Evolutionary conservation across 2,329 filamentous ascomycete species (phyloP), one percentile per base, ranked within the genome.

Genomic region (Ophiostoma fasciatum): DNA sequence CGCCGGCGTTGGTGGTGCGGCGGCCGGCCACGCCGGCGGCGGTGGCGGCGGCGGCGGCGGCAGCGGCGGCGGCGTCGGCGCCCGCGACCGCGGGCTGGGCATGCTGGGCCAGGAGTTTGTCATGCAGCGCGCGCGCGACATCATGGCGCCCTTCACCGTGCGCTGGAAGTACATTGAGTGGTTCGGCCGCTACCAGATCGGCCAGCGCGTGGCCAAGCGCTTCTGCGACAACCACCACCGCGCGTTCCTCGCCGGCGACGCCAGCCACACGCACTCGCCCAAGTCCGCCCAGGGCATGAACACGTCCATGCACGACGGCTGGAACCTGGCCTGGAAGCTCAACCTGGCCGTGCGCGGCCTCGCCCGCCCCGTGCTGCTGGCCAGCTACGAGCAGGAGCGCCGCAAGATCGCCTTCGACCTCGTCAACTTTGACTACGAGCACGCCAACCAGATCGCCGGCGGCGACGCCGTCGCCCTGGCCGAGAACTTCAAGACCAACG

Each of bases 121-220:
- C 34, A 82, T 82, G 66, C 63, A 69, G 45, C 68, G 73, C 5
- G 33, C 59, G 71, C 41, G 52, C 59, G 63, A 68, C 45, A 75
- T 76, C 39, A 66, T 76, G 58, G 61, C 62, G 5, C 71, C 71
- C 2, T 76, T 69, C 48, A 56, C 54, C 35, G 56, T 75, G 29
- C 58, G 66, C 32, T 76, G 71, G 71, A 66, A 63, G 45, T 67
- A 68, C 35, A 61, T 73, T 34, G 60, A 77, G 54, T 83, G 78
- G 76, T 83, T 82, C 58, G 78, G 76, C 31, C 71, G 74, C 29
- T 83, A 82, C 51, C 67, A 74, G 45, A 75, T 82, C 39, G 74
- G 76, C 10, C 77, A 82, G 57, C 70, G 80, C 14, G 68, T 84
- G 17, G 80, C 79, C 2, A 72, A 72, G 45, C 66, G 70, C 31